Evolutionary conservation across 2,329 filamentous ascomycete species (phyloP), one percentile per base, ranked within the genome.

Genomic region (Septoria petroselini): DNA sequence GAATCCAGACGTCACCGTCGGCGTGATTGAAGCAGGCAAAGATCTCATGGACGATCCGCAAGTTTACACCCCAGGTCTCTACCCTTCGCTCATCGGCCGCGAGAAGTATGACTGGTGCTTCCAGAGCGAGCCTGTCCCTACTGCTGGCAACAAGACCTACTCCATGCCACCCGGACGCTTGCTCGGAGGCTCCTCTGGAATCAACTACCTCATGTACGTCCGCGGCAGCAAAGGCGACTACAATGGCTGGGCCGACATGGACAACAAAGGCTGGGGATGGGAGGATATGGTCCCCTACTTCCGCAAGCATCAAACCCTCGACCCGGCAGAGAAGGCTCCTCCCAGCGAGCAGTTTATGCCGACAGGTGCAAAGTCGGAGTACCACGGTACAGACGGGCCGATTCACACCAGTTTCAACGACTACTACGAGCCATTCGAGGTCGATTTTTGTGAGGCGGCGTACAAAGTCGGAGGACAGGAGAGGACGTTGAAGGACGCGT

Each of bases 121-220:
- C 33, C 47, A 61, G 7, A 61, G 51, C 23, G 54, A 67, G 46
- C 50, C 58, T 4, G 54, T 53, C 4, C 44, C 47, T 1, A 55
- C 54, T 27, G 61, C 60, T 3, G 55, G 59, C 2, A 55, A 56
- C 17, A 66, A 66, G 43, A 59, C 48, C 2, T 62, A 63, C 44
- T 57, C 58, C 7, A 60, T 60, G 58, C 66, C 69, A 3, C 61
- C 70, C 15, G 71, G 71, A 3, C 68, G 67, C 35, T 61, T 66
- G 1, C 59, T 73, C 1, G 71, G 71, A 9, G 70, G 71, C 0
- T 65, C 63, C 17, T 56, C 48, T 18, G 69, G 64, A 0, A 71
- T 73, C 38, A 74, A 74, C 46, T 70, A 69, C 43, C 41, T 65
- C 5, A 65, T 66, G 58, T 64, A 66, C 49, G 61, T 68, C 17